A percentile compares a stretch with the other conserved stretches of the same genome.
phyloP scores from a whole-genome alignment of 192 early-diverging fungal species.

The Coemansia sp. region DNA sequence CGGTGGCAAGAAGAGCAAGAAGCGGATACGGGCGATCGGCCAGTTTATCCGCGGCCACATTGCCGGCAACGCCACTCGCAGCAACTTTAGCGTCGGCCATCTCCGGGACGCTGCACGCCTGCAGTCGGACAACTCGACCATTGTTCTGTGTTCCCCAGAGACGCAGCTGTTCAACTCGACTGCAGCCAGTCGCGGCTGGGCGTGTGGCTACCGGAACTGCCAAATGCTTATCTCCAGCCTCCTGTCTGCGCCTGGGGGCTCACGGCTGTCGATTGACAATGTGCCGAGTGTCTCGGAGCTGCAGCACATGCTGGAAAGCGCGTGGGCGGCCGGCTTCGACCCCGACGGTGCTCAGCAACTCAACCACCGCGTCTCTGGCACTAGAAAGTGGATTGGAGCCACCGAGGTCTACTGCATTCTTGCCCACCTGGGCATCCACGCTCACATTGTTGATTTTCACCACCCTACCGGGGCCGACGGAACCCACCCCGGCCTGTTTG shows the following conservation, averaged over 20 bases:
- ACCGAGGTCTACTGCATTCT: slow-evolving; percentile 63
- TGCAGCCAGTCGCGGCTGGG: slow-evolving; percentile 55
- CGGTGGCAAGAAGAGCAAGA: neutral
- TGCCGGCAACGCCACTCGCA: neutral
- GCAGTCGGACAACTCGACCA: neutral
- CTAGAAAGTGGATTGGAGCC: slow-evolving; percentile 66
- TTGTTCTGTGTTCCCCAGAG: slow-evolving; percentile 12
- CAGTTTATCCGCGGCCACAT: neutral
- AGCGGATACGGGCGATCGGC: neutral
- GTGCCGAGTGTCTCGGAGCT: slow-evolving; percentile 40
- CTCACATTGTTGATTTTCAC: slow-evolving; percentile 63
- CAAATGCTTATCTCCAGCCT: slow-evolving; percentile 60
- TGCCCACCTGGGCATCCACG: slow-evolving; percentile 49
- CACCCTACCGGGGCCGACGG: slow-evolving; percentile 50
- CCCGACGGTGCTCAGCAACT: slow-evolving; percentile 52
- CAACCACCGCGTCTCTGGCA: slow-evolving; percentile 47
- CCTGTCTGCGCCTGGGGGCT: neutral
- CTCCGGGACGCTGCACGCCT: neutral
- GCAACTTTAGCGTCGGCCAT: neutral
- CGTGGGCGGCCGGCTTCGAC: slow-evolving; percentile 61
- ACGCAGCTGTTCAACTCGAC: slow-evolving; percentile 22
- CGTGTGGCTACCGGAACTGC: slow-evolving; percentile 66
- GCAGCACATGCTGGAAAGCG: slow-evolving; percentile 53
- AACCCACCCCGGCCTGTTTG: slow-evolving; percentile 52
- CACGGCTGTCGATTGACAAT: neutral